A percentile compares a stretch with the other conserved stretches of the same genome.
phyloP scores from a whole-genome alignment of 2,329 filamentous ascomycete species.

The Elsinoe australis region DNA sequence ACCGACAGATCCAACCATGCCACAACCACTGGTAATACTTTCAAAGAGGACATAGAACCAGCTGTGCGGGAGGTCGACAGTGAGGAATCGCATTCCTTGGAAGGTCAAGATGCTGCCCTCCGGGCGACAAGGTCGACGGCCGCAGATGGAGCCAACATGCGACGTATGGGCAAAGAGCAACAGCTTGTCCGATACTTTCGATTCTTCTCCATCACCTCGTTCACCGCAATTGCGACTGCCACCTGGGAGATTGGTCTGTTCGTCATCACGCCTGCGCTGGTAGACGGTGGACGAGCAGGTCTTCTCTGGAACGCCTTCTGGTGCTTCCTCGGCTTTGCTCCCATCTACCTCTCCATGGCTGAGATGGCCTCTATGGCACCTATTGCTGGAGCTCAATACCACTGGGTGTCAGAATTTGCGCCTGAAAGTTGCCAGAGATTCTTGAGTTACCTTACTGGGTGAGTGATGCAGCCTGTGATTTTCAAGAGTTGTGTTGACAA shows the following conservation, averaged over 20 bases:
- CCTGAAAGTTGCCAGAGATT: conserved; percentile 21
- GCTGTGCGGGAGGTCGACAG: background rate
- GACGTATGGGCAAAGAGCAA: conserved; percentile 42
- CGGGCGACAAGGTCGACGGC: background rate
- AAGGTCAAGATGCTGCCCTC: background rate
- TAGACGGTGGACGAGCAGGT: conserved; percentile 25
- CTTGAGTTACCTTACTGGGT: conserved; percentile 24
- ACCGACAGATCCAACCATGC: background rate
- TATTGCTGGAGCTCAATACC: conserved; percentile 27
- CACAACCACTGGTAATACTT: no score
- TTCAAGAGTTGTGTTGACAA: conserved; percentile 25
- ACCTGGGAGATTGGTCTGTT: conserved; percentile 46
- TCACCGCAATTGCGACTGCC: conserved; percentile 44
- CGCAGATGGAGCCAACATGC: conserved; percentile 30
- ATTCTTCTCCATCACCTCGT: conserved; percentile 44
- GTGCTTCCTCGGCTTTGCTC: conserved; percentile 23
- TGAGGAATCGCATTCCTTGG: background rate
- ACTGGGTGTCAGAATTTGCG: conserved; percentile 21
- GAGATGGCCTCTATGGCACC: conserved; percentile 33
- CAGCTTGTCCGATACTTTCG: conserved; percentile 30
- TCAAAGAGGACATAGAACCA: background rate
- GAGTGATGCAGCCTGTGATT: conserved; percentile 21
- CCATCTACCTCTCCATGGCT: conserved; percentile 25
- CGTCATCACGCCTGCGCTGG: conserved; percentile 23
- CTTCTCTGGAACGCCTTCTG: conserved; percentile 26